Evolutionary conservation across 768 basidiomycete genomes (phyloP).

Genomic region (Russula olivacea): DNA sequence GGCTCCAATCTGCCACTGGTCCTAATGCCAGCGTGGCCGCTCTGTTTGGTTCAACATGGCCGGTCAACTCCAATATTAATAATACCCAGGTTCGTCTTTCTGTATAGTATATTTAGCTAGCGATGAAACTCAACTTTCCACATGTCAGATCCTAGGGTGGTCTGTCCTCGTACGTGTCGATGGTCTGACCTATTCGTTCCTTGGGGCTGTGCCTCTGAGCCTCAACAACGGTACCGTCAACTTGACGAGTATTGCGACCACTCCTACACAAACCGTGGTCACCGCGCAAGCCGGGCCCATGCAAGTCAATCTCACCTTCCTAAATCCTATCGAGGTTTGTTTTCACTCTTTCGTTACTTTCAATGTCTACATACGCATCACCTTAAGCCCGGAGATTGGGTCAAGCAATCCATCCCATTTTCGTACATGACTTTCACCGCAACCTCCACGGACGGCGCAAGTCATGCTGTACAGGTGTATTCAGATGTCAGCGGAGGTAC

Average conservation of each 20-base stretch:
- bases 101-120: not conserved
- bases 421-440: constrained; percentile 35
- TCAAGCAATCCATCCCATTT: constrained; percentile 38
- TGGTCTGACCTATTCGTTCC: constrained; percentile 22
- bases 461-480: constrained; percentile 36
- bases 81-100: not conserved
- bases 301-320: constrained; percentile 35
- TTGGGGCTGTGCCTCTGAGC: constrained; percentile 8
- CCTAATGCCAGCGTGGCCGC: too few species aligned
- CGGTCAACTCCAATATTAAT: constrained; percentile 13
- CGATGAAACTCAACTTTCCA: not conserved
- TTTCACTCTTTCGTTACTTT: not conserved
- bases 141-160: constrained; percentile 16
- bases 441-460: constrained; percentile 30
- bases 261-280: constrained; percentile 35
- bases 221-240: constrained; percentile 19
- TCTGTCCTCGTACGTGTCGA: constrained; percentile 16
- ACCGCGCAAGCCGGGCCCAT: constrained; percentile 34
- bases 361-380: not conserved
- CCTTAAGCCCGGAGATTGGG: constrained; percentile 33
- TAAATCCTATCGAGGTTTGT: constrained; percentile 37
- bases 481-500: constrained; percentile 37
- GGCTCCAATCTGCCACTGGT: too few species aligned
- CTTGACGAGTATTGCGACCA: constrained; percentile 29
- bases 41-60: constrained; percentile 23